These are phyloP conservation scores for Mychonastes homosphaera DNA, from an alignment of 139 green algal species.

Conservation along the genomic window DNA sequence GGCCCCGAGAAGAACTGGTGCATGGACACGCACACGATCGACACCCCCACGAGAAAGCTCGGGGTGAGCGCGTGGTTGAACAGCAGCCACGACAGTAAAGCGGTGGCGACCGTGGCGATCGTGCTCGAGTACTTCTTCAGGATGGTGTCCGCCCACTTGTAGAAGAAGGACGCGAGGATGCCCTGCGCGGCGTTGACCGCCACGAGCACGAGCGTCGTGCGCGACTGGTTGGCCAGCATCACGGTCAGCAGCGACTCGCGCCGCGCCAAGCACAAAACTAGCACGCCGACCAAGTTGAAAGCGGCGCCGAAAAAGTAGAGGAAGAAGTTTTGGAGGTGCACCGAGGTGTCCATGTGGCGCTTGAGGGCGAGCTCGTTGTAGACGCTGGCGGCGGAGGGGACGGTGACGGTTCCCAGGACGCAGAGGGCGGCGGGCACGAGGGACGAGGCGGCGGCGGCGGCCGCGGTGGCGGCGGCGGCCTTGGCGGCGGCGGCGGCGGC, in stretches of 20 bases:
- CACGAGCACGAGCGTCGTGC: constrained; percentile 63
- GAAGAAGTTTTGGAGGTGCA: constrained; percentile 97
- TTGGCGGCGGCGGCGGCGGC: no score
- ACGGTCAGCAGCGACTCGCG: constrained; percentile 8
- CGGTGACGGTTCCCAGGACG: constrained; percentile 70
- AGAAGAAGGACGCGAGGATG: constrained; percentile 92
- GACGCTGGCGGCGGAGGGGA: constrained; percentile 80
- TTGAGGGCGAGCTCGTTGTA: constrained; percentile 95
- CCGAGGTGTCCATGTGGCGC: constrained; percentile 89
- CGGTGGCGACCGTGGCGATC: constrained; percentile 92
- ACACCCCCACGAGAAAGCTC: constrained; percentile 90
- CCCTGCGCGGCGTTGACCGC: constrained; percentile 89
- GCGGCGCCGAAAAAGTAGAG: constrained; percentile 85
- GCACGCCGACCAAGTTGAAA: constrained; percentile 73
- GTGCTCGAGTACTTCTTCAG: constrained; percentile 94
- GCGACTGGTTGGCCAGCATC: constrained; percentile 45
- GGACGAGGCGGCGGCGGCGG: constrained; percentile 49
- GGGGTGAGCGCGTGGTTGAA: constrained; percentile 84
- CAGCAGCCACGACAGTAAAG: constrained; percentile 69
- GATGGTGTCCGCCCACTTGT: constrained; percentile 96
- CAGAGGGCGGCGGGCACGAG: constrained; percentile 64
- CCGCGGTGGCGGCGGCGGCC: constrained; percentile 4
- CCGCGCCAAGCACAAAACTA: constrained; percentile 21
- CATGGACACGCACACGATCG: constrained; percentile 97
- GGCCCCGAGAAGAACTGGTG: constrained; percentile 74